These are phyloP conservation scores for Populus hybrid DNA, from an alignment of 441 rosid genomes.

Conservation along the genomic window DNA sequence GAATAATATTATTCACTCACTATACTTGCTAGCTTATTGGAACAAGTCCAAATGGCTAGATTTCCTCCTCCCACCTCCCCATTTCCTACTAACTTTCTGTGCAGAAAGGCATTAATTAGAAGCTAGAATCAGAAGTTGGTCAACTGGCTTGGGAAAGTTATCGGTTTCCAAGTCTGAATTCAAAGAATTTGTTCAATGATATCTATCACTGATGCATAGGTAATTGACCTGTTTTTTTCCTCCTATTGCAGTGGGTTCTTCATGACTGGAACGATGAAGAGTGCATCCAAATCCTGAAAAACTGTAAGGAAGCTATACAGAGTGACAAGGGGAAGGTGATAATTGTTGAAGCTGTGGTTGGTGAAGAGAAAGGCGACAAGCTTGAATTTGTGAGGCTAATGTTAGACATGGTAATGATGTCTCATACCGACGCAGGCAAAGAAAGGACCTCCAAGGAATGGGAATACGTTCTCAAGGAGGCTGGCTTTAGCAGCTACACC, in stretches of 20 bases:
- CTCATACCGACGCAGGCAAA: slow-evolving; percentile 56
- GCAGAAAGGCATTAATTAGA: neutral
- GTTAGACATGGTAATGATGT: slow-evolving; percentile 72
- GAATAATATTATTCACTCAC: no score
- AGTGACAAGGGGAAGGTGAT: slow-evolving; percentile 53
- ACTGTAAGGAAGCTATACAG: slow-evolving; percentile 54
- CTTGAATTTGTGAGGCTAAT: slow-evolving; percentile 39
- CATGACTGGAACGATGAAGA: slow-evolving; percentile 77
- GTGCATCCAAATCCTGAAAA: slow-evolving; percentile 57
- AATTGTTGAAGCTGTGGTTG: slow-evolving; percentile 50
- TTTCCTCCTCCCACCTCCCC: neutral
- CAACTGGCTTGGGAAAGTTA: no score
- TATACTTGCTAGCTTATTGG: no score
- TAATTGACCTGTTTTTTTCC: neutral
- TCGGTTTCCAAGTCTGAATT: no score
- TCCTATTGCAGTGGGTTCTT: slow-evolving; percentile 47
- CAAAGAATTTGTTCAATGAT: no score
- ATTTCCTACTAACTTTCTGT: no score
- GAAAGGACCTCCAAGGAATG: slow-evolving; percentile 67
- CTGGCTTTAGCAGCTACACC: slow-evolving; percentile 50
- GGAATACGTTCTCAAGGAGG: slow-evolving; percentile 45
- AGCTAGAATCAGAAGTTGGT: neutral
- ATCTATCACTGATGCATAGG: no score
- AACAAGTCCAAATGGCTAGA: no score
- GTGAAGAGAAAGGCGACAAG: slow-evolving; percentile 33